Evolutionary conservation across 805 yeast genomes (phyloP).

Genomic region (Saturnispora halmiae): DNA sequence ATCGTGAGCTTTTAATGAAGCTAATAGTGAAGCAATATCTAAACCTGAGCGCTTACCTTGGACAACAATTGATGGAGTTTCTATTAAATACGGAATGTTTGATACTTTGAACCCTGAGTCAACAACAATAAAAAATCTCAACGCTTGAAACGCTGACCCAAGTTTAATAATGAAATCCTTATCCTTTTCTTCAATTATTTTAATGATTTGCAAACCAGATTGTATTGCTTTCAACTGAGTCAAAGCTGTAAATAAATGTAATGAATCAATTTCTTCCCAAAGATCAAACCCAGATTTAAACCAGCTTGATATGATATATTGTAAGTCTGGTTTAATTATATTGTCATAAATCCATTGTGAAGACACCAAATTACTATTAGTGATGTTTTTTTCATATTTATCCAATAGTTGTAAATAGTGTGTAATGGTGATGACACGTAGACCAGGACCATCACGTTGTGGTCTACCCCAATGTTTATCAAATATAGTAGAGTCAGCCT

Average conservation of each 20-base stretch:
- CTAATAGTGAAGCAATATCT: slow-evolving; percentile 68
- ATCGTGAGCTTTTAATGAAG: slow-evolving; percentile 36
- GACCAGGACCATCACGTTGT: slow-evolving; percentile 90
- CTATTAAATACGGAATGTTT: slow-evolving; percentile 50
- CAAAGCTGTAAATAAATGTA: slow-evolving; percentile 72
- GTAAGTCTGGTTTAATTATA: slow-evolving; percentile 60
- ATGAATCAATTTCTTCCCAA: slow-evolving; percentile 81
- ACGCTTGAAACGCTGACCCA: slow-evolving; percentile 25
- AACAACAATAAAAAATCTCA: slow-evolving; percentile 32
- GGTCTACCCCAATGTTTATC: slow-evolving; percentile 83
- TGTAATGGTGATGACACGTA: slow-evolving; percentile 58
- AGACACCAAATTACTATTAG: slow-evolving; percentile 24
- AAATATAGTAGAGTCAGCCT: slow-evolving; percentile 56
- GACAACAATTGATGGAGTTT: slow-evolving; percentile 44
- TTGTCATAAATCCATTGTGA: slow-evolving; percentile 36
- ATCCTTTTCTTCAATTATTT: slow-evolving; percentile 21
- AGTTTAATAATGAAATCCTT: slow-evolving; percentile 26
- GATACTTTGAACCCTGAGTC: slow-evolving; percentile 36
- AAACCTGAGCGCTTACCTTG: slow-evolving; percentile 53
- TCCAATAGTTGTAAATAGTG: slow-evolving; percentile 42
- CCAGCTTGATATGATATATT: slow-evolving; percentile 59
- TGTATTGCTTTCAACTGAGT: slow-evolving; percentile 64
- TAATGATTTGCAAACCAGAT: slow-evolving; percentile 40
- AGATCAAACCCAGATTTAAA: slow-evolving; percentile 61
- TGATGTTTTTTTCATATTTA: slow-evolving; percentile 22